A percentile compares a stretch with the other conserved stretches of the same genome.
Evolutionary conservation across 2,329 filamentous ascomycete genomes (phyloP).

Genomic region (Tympanopsis confertula): DNA sequence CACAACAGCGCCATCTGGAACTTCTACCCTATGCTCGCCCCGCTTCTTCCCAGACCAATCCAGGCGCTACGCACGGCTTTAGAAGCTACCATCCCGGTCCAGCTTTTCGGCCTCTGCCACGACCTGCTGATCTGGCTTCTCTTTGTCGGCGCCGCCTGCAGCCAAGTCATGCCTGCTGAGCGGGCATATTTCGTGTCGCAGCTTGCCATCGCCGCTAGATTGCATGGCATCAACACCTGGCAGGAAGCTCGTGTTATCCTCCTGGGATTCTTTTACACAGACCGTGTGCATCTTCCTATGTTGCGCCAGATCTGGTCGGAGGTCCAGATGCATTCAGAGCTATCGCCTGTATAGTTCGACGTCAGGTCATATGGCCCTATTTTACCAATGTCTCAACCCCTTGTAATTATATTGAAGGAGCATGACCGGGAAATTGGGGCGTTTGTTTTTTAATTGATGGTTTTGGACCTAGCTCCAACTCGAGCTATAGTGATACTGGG

Average conservation of each 20-base stretch:
- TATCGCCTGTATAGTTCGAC: too few species aligned
- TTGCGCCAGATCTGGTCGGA: background rate
- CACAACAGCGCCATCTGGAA: conserved; percentile 24
- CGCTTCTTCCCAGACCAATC: conserved; percentile 19
- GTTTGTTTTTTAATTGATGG: too few species aligned
- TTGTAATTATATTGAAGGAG: too few species aligned
- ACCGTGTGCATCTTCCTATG: conserved; percentile 15
- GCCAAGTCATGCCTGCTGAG: conserved; percentile 10
- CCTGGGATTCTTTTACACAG: conserved; percentile 20
- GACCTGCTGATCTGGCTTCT: conserved; percentile 22
- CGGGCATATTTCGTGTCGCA: conserved; percentile 18
- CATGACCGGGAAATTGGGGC: too few species aligned
- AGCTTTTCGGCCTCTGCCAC: conserved; percentile 16
- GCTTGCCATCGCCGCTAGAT: conserved; percentile 12
- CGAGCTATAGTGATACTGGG: too few species aligned
- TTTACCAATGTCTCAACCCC: too few species aligned
- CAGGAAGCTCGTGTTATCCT: conserved; percentile 17
- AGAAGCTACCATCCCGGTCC: conserved; percentile 16
- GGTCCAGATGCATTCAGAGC: background rate
- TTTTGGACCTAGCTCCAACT: too few species aligned
- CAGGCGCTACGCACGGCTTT: conserved; percentile 17
- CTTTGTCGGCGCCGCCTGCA: conserved; percentile 19
- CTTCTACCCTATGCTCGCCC: conserved; percentile 20
- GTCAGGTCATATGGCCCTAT: too few species aligned
- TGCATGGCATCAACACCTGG: conserved; percentile 16